A percentile compares a stretch with the other conserved stretches of the same genome.
Conservation (phyloP, 2,329 filamentous ascomycete species). For the Fusarium circinatum region DNA sequence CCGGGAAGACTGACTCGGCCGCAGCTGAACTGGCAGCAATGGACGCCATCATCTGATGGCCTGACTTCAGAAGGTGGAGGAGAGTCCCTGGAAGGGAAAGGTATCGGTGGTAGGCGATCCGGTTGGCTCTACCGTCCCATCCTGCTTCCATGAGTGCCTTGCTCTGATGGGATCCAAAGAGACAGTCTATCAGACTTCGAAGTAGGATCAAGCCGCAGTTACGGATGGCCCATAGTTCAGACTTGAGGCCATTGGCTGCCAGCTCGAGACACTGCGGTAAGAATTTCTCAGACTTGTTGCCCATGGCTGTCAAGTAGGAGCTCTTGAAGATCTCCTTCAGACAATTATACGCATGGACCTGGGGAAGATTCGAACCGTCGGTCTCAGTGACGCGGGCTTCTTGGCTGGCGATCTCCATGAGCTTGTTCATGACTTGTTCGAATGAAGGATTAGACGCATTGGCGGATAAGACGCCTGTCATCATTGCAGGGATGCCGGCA, state of each 20-base stretch:
- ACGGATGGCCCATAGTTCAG: slow-evolving; percentile 89
- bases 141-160: slow-evolving; percentile 69
- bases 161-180: slow-evolving; percentile 80
- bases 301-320: slow-evolving; percentile 77
- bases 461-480: slow-evolving; percentile 82
- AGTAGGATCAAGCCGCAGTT: slow-evolving; percentile 94
- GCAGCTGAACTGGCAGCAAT: slow-evolving; percentile 50
- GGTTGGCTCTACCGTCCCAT: slow-evolving; percentile 71
- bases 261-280: slow-evolving; percentile 79
- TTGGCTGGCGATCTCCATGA: slow-evolving; percentile 67
- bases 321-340: slow-evolving; percentile 92
- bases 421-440: slow-evolving; percentile 68
- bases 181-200: slow-evolving; percentile 81
- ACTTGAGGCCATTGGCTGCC: slow-evolving; percentile 82
- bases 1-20: slow-evolving; percentile 82
- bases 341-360: slow-evolving; percentile 95
- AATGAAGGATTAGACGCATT: slow-evolving; percentile 70
- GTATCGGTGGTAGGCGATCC: slow-evolving; percentile 77
- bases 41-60: slow-evolving; percentile 56
- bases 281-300: slow-evolving; percentile 77
- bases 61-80: slow-evolving; percentile 67
- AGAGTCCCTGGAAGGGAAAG: slow-evolving; percentile 72
- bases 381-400: slow-evolving; percentile 65
- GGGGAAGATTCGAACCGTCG: slow-evolving; percentile 76
- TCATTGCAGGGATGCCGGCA: slow-evolving; percentile 87